Evolutionary conservation across 2,329 filamentous ascomycete genomes (phyloP), one percentile per base, ranked within the genome.

Genomic region (Talaromyces sp.): DNA sequence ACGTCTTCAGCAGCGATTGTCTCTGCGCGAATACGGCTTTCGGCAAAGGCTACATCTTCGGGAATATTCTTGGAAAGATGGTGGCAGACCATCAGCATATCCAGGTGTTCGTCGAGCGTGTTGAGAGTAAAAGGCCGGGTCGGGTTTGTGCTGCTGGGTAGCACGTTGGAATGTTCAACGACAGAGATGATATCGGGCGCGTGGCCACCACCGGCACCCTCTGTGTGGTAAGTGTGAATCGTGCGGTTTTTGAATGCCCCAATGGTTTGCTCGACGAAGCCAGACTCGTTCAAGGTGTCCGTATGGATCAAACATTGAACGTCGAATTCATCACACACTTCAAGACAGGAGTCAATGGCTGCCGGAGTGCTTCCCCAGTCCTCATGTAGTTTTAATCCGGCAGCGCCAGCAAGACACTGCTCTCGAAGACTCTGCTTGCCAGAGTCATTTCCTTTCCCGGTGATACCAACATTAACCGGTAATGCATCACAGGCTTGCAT

Each of bases 1-100:
- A 98, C 92, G 74, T 98, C 94, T 80, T 98, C 94, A 28, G 94
- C 94, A 0, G 93, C 94, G 72, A 98, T 98, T 40, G 94, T 98
- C 79, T 98, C 93, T 66, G 92, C 91, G 62, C 94, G 90, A 76
- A 98, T 98, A 44, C 94, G 91, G 40, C 88, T 92, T 79, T 98
- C 94, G 55, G 94, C 94, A 71, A 98, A 98, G 1, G 93, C 92
- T 14, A 98, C 89, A 73, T 98, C 94, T 78, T 98, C 94, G 62
- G 93, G 91, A 63, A 97, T 97, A 76, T 96, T 88, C 76, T 91
- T 91, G 58, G 88, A 92, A 9, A 98, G 81, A 72, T 98, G 94
- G 76, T 98, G 94, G 81, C 94, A 98, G 42, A 96, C 92, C 94
- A 97, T 97, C 54, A 97, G 81, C 94, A 98, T 98, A 79, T 98